phyloP scores from a whole-genome alignment of 202 grass and related monocot genomes.

The Dendrocalamus latiflorus region DNA sequence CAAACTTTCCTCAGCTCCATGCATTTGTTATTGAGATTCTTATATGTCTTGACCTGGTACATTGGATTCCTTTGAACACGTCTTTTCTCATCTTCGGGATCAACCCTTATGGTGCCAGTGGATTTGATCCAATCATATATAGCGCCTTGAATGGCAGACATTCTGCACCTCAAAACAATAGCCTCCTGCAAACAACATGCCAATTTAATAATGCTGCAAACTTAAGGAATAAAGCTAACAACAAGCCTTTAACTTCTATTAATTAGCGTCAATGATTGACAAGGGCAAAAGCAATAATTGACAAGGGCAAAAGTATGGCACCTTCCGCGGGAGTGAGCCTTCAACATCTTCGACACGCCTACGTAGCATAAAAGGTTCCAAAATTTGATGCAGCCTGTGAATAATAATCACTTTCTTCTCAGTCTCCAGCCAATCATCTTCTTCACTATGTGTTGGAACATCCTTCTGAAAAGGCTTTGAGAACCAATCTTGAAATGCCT shows the following conservation, averaged over 20 bases:
- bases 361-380: conserved; percentile 98
- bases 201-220: conserved; percentile 15
- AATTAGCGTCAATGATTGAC: background rate
- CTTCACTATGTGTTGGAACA: conserved; percentile 59
- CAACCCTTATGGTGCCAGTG: conserved; percentile 96
- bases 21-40: conserved; percentile 98
- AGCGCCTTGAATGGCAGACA: conserved; percentile 89
- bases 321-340: conserved; percentile 97
- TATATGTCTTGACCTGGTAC: conserved; percentile 85
- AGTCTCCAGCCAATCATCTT: conserved; percentile 96
- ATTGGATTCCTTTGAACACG: conserved; percentile 74
- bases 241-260: background rate
- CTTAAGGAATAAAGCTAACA: background rate
- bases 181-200: conserved; percentile 53
- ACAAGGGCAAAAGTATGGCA: conserved; percentile 13
- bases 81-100: conserved; percentile 82
- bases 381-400: conserved; percentile 94
- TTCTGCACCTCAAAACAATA: conserved; percentile 94
- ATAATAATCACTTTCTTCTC: conserved; percentile 99
- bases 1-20: conserved; percentile 99
- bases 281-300: background rate
- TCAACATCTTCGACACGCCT: conserved; percentile 95
- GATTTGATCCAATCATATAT: conserved; percentile 99
- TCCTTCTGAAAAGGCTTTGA: conserved; percentile 98
- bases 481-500: conserved; percentile 99